These are phyloP conservation scores for Kwoniella botswanensis DNA, from an alignment of 768 basidiomycete species.

Conservation along the genomic window DNA sequence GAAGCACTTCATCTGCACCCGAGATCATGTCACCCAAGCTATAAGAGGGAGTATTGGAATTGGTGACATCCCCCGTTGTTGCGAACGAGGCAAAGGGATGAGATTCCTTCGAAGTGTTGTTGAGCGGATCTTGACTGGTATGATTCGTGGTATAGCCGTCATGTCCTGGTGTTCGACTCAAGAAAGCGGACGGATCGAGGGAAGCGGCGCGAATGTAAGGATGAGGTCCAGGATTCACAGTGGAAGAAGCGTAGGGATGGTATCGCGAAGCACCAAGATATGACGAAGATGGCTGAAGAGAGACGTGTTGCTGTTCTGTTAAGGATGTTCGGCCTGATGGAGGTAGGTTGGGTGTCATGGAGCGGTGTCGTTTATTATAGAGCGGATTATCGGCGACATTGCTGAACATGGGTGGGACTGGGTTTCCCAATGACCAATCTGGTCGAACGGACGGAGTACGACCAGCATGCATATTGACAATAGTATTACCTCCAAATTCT, in stretches of 20 bases:
- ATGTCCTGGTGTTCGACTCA: slow-evolving; percentile 3
- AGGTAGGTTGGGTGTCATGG: slow-evolving; percentile 31
- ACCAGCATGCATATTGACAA: not conserved
- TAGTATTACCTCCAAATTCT: not conserved
- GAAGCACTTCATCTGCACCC: not conserved
- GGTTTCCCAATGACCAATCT: not conserved
- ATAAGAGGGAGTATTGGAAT: not conserved
- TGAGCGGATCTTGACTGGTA: not conserved
- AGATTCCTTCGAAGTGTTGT: not conserved
- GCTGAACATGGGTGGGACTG: not conserved
- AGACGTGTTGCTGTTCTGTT: no score
- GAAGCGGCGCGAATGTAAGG: slow-evolving; percentile 22
- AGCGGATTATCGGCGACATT: not conserved
- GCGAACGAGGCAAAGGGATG: not conserved
- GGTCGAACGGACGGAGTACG: not conserved
- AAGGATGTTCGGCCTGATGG: slow-evolving; percentile 7
- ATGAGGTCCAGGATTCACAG: not conserved
- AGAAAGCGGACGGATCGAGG: slow-evolving; percentile 26
- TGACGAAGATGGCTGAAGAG: not conserved
- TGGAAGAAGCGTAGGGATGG: slow-evolving; percentile 7
- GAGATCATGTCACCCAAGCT: not conserved
- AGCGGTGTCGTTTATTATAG: slow-evolving; percentile 27
- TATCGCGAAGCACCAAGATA: slow-evolving; percentile 9
- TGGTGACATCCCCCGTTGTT: not conserved
- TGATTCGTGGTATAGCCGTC: not conserved